phyloP scores from a whole-genome alignment of 345 rosid species.

The Melastoma malabathricum region DNA sequence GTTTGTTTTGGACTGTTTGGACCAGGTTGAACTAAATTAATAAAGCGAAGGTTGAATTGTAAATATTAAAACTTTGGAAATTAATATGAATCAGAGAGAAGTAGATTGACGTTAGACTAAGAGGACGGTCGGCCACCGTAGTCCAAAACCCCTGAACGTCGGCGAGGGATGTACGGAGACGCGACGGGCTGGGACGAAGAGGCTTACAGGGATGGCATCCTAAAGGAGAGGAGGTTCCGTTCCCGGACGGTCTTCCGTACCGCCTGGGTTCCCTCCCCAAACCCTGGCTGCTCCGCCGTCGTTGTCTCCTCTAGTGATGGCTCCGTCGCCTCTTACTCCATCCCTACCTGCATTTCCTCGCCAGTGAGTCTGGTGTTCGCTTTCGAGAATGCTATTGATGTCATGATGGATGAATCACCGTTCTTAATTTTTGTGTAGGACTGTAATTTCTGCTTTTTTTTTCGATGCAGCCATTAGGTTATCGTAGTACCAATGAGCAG shows the following conservation, averaged over 20 bases:
- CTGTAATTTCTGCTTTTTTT: neutral
- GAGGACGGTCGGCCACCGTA: too few species aligned
- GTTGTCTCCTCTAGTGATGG: conserved; percentile 81
- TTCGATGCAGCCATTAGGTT: conserved; percentile 28
- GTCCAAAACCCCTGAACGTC: neutral
- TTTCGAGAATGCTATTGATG: too few species aligned
- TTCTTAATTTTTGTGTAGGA: neutral
- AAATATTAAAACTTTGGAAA: too few species aligned
- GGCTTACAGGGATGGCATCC: conserved; percentile 49
- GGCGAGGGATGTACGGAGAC: conserved; percentile 36
- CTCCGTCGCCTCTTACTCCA: conserved; percentile 52
- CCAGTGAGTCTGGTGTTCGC: conserved; percentile 22
- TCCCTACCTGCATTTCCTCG: conserved; percentile 49
- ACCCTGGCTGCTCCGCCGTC: conserved; percentile 41
- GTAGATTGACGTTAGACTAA: too few species aligned
- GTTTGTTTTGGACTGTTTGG: too few species aligned
- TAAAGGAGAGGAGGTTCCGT: conserved; percentile 54
- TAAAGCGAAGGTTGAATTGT: too few species aligned
- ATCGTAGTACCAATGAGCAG: conserved; percentile 9
- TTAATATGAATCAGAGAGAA: too few species aligned
- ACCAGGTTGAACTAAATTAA: too few species aligned
- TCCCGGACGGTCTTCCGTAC: conserved; percentile 69
- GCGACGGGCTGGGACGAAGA: conserved; percentile 74
- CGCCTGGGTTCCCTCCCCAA: conserved; percentile 57
- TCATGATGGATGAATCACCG: neutral